Evolutionary conservation across 2,329 filamentous ascomycete species (phyloP), one percentile per base, ranked within the genome.

Genomic region (Aspergillus fumigatus): DNA sequence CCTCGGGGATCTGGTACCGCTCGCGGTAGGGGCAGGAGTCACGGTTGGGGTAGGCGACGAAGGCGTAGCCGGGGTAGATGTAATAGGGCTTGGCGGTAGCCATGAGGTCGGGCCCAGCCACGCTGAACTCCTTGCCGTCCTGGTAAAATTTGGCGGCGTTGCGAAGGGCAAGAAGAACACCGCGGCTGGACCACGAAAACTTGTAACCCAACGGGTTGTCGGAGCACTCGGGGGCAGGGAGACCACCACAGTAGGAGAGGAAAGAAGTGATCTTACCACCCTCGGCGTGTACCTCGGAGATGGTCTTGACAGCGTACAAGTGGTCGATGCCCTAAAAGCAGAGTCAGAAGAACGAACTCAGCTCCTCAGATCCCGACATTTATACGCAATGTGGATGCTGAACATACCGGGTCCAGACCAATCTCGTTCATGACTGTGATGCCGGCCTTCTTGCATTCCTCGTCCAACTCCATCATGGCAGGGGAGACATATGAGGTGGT

Each of bases 351-450:
- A 48, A n/a, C 3, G 17, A 26, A 23, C 23, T 23, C 23, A 23
- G 23, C 2, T 23, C 23, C 7, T 56, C 14, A 32, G 1, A 50
- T 32, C 35, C 25, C 38, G 9, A 8, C 10, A 6, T 21, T 1
- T 14, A 29, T 8, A 19, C 50, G 2, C 26, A n/a, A 52, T 14
- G 47, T 35, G 21, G 8, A 23, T 9, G 41, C 19, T n/a, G n/a
- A 51, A 63, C 67, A 21, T 57, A 71, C 69, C 41, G 71, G 72
- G 60, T 78, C 76, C 58, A 89, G 71, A 60, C 91, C 91, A 71
- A 96, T 95, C 83, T 97, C 93, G 78, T 97, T 97, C 89, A 97
- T 92, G 72, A 97, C 92, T 10, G 91, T 96, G 72, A 97, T 97
- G 59, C 92, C 92, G 19, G 93, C 93, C 61, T 88, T 89, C 82